phyloP scores from a whole-genome alignment of 78 protist species.

The Dictyostelium citrinum region DNA sequence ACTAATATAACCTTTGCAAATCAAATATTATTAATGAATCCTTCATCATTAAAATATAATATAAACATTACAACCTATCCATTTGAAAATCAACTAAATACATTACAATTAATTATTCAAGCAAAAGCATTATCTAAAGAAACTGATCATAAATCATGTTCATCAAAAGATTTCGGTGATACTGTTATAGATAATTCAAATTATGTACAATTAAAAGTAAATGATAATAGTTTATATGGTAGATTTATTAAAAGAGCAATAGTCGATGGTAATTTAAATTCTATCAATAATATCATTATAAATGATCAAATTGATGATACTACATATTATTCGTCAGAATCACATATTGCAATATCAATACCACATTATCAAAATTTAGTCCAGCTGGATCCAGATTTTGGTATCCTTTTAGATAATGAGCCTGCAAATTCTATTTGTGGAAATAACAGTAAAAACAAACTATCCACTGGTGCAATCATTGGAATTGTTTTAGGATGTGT shows the following conservation, averaged over 20 bases:
- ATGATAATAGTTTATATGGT: not conserved
- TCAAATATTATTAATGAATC: not conserved
- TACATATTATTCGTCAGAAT: not conserved
- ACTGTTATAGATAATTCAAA: not conserved
- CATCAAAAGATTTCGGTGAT: not conserved
- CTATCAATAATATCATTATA: not conserved
- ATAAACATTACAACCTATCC: not conserved
- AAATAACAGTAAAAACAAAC: not conserved
- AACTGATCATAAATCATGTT: not conserved
- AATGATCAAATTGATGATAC: not conserved
- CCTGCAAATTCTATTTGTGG: not conserved
- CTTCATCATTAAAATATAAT: not conserved
- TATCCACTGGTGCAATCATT: not conserved
- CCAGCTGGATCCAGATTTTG: not conserved
- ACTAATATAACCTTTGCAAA: not conserved
- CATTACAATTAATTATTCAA: not conserved
- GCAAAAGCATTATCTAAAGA: not conserved
- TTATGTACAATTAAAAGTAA: not conserved
- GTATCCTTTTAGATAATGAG: not conserved
- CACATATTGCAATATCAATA: not conserved
- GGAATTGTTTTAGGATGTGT: not conserved
- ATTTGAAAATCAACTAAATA: not conserved
- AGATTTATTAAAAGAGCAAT: constrained; percentile 3
- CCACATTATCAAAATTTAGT: not conserved
- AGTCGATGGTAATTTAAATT: not conserved